Evolutionary conservation across 495 filamentous ascomycete species (phyloP).

Genomic region (Aspergillus haitiensis): DNA sequence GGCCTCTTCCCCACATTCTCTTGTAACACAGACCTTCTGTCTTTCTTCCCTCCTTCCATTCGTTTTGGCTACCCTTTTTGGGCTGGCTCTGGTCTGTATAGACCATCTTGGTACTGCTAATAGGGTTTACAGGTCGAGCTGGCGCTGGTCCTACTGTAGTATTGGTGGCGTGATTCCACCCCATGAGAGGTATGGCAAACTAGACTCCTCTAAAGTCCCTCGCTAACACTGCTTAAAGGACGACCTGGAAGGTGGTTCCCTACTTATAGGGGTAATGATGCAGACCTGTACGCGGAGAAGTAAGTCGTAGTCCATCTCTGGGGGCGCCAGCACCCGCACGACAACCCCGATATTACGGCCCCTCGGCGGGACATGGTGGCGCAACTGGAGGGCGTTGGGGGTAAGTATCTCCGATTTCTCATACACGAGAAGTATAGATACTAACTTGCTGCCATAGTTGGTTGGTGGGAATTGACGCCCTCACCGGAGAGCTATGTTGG

Average conservation of each 20-base stretch:
- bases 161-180: constrained; percentile 15
- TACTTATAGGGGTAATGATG: constrained; percentile 21
- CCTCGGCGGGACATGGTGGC: neutral
- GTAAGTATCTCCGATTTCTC: constrained; percentile 10
- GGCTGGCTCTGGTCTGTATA: constrained; percentile 20
- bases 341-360: neutral
- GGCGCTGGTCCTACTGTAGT: constrained; percentile 19
- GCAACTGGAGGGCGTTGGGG: constrained; percentile 13
- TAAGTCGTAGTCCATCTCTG: constrained; percentile 20
- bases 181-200: constrained; percentile 7
- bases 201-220: neutral
- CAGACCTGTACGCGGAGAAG: constrained; percentile 19
- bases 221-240: constrained; percentile 8
- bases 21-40: constrained; percentile 14
- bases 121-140: constrained; percentile 23
- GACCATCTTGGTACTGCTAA: constrained; percentile 23
- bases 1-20: neutral
- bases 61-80: constrained; percentile 7
- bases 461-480: constrained; percentile 7
- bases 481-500: neutral
- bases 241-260: constrained; percentile 19
- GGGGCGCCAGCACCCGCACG: constrained; percentile 17
- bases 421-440: neutral
- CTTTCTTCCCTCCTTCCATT: constrained; percentile 5
- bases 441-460: constrained; percentile 1